Conservation (phyloP, 23 red algal species). For the Cyanidium caldarium region DNA sequence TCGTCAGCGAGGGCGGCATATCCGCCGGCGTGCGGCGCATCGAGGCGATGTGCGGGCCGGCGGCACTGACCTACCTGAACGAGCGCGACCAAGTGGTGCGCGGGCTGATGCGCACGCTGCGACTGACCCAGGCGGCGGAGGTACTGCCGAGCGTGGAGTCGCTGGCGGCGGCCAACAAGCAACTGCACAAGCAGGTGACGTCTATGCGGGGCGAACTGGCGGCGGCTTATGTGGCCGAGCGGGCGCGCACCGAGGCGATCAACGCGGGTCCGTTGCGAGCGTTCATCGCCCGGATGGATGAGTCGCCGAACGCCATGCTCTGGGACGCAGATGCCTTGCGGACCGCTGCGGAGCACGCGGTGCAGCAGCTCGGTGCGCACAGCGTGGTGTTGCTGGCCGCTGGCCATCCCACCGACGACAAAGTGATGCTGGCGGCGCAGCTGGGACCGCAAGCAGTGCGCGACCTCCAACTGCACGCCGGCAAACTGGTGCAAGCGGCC, state of each 20-base stretch:
- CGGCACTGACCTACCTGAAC: conserved; percentile 32
- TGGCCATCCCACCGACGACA: conserved; percentile 19
- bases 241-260: conserved; percentile 1
- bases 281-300: conserved; percentile 27
- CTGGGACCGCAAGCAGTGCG: conserved; percentile 31
- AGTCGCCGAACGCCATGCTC: background rate
- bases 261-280: background rate
- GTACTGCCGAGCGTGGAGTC: conserved; percentile 10
- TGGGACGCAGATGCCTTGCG: conserved; percentile 44
- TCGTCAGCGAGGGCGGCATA: conserved; percentile 53
- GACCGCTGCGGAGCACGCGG: conserved; percentile 23
- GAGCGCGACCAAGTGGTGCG: conserved; percentile 46
- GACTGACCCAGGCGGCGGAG: background rate
- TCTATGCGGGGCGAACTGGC: conserved; percentile 26
- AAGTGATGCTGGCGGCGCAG: conserved; percentile 35
- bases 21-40: conserved; percentile 77
- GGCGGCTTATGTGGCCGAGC: conserved; percentile 8
- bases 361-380: conserved; percentile 13
- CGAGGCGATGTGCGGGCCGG: conserved; percentile 68
- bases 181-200: conserved; percentile 14
- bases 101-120: conserved; percentile 32
- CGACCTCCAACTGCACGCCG: conserved; percentile 16
- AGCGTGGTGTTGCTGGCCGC: conserved; percentile 31
- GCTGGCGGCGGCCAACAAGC: conserved; percentile 33
- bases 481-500: conserved; percentile 44